Percentiles rank a stretch among this genome's conserved stretches.
phyloP scores from a whole-genome alignment of 2,329 filamentous ascomycete genomes.

The Dactylonectria macrodidyma region DNA sequence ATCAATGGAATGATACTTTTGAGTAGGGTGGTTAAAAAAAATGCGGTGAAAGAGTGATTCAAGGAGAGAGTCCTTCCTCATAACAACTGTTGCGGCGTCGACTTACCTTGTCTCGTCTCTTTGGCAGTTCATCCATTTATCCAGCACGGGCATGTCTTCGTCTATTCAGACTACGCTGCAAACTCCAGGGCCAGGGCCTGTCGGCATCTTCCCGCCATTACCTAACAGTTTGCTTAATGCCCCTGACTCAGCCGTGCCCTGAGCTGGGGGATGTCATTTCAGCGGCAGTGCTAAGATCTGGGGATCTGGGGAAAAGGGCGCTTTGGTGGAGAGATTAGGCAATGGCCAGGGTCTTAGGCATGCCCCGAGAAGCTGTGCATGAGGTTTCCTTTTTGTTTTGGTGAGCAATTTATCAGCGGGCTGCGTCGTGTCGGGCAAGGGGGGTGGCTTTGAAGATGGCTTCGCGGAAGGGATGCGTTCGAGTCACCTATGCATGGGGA shows the following conservation, averaged over 20 bases:
- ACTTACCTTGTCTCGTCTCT: too few relatives aligned
- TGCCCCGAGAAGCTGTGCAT: background rate
- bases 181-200: background rate
- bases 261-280: conserved; percentile 2
- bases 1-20: background rate
- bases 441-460: background rate
- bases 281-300: conserved; percentile 30
- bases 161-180: background rate
- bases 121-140: background rate
- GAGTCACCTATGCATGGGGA: background rate
- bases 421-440: background rate
- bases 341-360: background rate
- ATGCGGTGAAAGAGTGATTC: background rate
- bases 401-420: background rate
- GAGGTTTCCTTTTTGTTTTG: background rate
- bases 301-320: conserved; percentile 25
- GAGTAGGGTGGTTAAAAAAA: background rate
- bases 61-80: background rate
- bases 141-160: background rate
- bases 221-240: conserved; percentile 34
- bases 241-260: conserved; percentile 17
- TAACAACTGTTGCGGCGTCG: background rate
- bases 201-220: conserved; percentile 22
- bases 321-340: conserved; percentile 5
- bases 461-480: background rate